phyloP scores from a whole-genome alignment of 352 stramenopile species.

The Pythium coloratum region DNA sequence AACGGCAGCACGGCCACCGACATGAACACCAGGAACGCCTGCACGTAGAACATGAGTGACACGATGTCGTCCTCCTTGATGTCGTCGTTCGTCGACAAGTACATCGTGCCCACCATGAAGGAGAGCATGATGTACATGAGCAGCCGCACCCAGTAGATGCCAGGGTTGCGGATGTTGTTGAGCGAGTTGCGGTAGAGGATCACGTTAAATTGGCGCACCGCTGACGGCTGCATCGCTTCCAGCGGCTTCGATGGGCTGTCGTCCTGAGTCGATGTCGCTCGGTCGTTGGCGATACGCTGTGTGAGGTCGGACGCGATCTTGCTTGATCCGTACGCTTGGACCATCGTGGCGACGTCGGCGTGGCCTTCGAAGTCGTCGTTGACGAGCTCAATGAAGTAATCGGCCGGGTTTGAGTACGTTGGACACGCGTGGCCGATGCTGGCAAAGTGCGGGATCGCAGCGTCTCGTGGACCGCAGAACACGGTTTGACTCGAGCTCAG shows the following conservation, averaged over 20 bases:
- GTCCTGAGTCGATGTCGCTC: neutral
- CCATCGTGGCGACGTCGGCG: conserved; percentile 16
- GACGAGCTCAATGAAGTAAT: conserved; percentile 38
- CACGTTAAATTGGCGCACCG: conserved; percentile 41
- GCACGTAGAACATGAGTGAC: conserved; percentile 78
- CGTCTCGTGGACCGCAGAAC: conserved; percentile 63
- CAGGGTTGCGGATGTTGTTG: conserved; percentile 67
- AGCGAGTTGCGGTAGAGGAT: conserved; percentile 56
- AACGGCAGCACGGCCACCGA: conserved; percentile 86
- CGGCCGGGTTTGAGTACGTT: conserved; percentile 38
- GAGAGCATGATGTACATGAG: conserved; percentile 69
- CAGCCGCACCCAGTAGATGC: conserved; percentile 67
- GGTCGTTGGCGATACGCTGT: neutral
- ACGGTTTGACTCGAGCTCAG: conserved; percentile 70
- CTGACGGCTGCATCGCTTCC: conserved; percentile 26
- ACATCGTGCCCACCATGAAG: conserved; percentile 71
- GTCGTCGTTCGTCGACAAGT: conserved; percentile 44
- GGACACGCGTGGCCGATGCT: conserved; percentile 32
- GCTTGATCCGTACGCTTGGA: conserved; percentile 4
- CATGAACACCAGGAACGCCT: conserved; percentile 90
- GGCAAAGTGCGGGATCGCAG: conserved; percentile 27
- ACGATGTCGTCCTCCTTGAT: conserved; percentile 41
- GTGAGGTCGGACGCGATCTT: neutral
- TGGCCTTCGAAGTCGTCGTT: conserved; percentile 44
- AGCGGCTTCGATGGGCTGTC: conserved; percentile 1